Percentiles rank a stretch among this genome's conserved stretches.
These are phyloP conservation scores for Pedinophyceae sp. DNA, from an alignment of 139 green algal species.

Conservation along the genomic window DNA sequence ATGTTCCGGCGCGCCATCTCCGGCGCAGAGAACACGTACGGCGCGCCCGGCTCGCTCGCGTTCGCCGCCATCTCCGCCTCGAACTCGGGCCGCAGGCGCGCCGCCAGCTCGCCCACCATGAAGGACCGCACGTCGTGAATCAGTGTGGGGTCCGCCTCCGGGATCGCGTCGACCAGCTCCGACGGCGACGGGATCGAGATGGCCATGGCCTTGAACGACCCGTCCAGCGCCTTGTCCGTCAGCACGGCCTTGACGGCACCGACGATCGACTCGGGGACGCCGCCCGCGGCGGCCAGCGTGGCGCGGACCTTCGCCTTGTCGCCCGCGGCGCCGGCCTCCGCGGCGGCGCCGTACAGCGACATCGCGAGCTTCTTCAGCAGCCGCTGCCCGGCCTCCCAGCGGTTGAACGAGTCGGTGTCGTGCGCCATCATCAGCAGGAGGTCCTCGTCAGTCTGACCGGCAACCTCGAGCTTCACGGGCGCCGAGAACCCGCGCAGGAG, in stretches of 20 bases:
- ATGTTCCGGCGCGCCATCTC: slow-evolving; percentile 46
- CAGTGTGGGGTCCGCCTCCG: slow-evolving; percentile 47
- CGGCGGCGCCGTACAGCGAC: slow-evolving; percentile 43
- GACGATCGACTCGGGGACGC: slow-evolving; percentile 36
- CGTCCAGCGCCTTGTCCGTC: not conserved
- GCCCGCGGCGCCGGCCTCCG: not conserved
- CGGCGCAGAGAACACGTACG: slow-evolving; percentile 37
- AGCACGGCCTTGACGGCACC: slow-evolving; percentile 16
- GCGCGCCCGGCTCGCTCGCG: slow-evolving; percentile 28
- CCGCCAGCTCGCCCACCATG: slow-evolving; percentile 47
- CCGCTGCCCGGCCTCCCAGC: slow-evolving; percentile 76
- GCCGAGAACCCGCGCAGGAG: slow-evolving; percentile 87
- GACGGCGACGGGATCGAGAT: slow-evolving; percentile 37
- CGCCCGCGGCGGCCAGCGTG: slow-evolving; percentile 30
- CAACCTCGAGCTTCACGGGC: slow-evolving; percentile 67
- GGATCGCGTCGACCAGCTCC: slow-evolving; percentile 62
- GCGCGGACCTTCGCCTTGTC: slow-evolving; percentile 17
- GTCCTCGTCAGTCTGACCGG: slow-evolving; percentile 67
- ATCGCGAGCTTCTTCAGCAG: slow-evolving; percentile 58
- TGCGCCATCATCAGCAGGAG: slow-evolving; percentile 79
- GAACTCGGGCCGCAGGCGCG: slow-evolving; percentile 51
- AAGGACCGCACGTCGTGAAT: slow-evolving; percentile 52
- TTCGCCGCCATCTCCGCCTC: slow-evolving; percentile 41
- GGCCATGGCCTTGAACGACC: not conserved
- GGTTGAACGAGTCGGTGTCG: slow-evolving; percentile 83